phyloP scores from a whole-genome alignment of 352 stramenopile species.

The Albugo candida region DNA sequence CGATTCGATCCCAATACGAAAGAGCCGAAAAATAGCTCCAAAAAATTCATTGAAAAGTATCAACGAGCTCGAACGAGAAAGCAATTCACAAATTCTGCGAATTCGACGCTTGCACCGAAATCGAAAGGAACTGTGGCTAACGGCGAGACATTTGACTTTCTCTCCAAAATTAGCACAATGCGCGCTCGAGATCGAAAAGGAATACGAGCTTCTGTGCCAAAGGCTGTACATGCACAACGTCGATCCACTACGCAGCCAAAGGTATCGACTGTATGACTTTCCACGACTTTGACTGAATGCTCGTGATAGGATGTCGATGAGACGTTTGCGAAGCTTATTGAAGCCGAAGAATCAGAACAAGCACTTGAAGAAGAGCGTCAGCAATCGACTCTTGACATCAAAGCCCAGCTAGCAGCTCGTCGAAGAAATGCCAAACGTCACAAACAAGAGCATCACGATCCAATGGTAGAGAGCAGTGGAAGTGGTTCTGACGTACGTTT shows the following conservation, averaged over 20 bases:
- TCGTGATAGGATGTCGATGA: conserved; percentile 40
- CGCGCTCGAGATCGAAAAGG: conserved; percentile 11
- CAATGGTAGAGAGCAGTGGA: no score
- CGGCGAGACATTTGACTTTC: conserved; percentile 66
- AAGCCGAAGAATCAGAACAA: conserved; percentile 33
- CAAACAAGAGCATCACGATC: no score
- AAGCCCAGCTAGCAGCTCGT: conserved; percentile 21
- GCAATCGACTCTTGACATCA: conserved; percentile 22
- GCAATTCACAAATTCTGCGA: no score
- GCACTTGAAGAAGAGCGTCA: conserved; percentile 39
- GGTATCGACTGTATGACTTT: neutral
- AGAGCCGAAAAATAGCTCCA: neutral
- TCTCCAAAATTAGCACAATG: conserved; percentile 47
- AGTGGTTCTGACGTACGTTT: no score
- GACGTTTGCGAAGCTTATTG: conserved; percentile 51
- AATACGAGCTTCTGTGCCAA: conserved; percentile 2
- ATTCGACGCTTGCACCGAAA: conserved; percentile 10
- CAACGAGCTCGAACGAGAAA: no score
- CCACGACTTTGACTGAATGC: neutral
- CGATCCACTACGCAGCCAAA: neutral
- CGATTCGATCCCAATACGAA: neutral
- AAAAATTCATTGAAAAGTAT: no score
- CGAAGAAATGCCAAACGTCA: no score
- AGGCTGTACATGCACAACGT: conserved; percentile 12
- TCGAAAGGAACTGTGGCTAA: conserved; percentile 49